A percentile compares a stretch with the other conserved stretches of the same genome.
Conservation (phyloP, 2,329 filamentous ascomycete genomes). For the Venturia carpophila region DNA sequence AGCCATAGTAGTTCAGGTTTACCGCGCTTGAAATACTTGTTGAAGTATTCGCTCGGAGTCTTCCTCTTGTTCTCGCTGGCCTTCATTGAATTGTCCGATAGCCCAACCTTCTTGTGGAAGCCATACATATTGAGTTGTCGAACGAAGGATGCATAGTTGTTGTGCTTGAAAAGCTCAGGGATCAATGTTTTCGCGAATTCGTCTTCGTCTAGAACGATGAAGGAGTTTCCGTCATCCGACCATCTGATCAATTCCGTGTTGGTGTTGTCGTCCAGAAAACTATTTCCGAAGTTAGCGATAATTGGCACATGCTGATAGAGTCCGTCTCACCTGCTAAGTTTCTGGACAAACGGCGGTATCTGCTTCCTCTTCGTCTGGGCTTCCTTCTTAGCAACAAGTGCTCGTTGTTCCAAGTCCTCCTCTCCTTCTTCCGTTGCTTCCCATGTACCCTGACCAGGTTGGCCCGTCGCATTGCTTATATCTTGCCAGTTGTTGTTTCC, state of each 20-base stretch:
- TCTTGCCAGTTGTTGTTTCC: slow-evolving; percentile 36
- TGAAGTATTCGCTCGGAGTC: slow-evolving; percentile 95
- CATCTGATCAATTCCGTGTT: slow-evolving; percentile 94
- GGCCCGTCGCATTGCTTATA: slow-evolving; percentile 24
- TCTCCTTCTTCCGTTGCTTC: slow-evolving; percentile 57
- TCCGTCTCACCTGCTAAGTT: slow-evolving; percentile 75
- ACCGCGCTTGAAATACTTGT: slow-evolving; percentile 90
- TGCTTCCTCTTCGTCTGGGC: slow-evolving; percentile 86
- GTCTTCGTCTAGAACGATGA: slow-evolving; percentile 93
- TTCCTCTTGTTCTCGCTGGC: slow-evolving; percentile 96
- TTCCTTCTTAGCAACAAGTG: slow-evolving; percentile 75
- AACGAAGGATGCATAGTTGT: slow-evolving; percentile 71
- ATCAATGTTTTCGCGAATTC: slow-evolving; percentile 70
- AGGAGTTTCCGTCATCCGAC: slow-evolving; percentile 94
- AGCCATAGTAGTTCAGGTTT: slow-evolving; percentile 90
- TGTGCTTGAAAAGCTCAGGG: slow-evolving; percentile 70
- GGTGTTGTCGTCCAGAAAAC: slow-evolving; percentile 86
- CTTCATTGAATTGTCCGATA: slow-evolving; percentile 96
- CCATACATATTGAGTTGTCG: slow-evolving; percentile 57
- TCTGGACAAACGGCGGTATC: slow-evolving; percentile 96
- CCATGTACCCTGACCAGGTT: background rate
- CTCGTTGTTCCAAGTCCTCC: slow-evolving; percentile 70
- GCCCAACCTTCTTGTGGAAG: slow-evolving; percentile 49
- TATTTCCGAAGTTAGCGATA: slow-evolving; percentile 36
- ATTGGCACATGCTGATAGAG: slow-evolving; percentile 16